These are phyloP conservation scores for Talaromyces sp. DNA, from an alignment of 2,329 filamentous ascomycete genomes.

Conservation along the genomic window DNA sequence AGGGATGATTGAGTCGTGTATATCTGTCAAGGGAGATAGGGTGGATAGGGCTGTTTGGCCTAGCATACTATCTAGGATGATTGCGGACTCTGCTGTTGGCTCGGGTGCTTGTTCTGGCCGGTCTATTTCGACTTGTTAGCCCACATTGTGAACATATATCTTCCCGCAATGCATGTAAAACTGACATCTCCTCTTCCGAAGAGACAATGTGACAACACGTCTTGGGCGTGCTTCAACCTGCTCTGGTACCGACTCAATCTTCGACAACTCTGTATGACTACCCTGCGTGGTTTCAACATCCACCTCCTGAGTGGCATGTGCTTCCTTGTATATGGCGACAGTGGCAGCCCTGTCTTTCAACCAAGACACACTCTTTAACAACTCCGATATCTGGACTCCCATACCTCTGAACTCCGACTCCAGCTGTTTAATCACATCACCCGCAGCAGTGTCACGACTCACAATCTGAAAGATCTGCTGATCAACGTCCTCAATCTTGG, in stretches of 20 bases:
- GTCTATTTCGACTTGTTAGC: neutral
- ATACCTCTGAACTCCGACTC: neutral
- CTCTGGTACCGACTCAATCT: neutral
- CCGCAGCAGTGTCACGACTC: neutral
- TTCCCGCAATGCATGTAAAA: neutral
- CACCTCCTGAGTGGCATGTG: neutral
- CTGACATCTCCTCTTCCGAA: constrained; percentile 1
- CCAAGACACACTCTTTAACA: constrained; percentile 3
- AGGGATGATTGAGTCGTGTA: constrained; percentile 8
- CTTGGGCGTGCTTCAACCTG: neutral
- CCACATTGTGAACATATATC: neutral
- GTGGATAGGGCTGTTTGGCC: constrained; percentile 1
- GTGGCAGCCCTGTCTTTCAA: neutral
- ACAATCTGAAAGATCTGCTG: constrained; percentile 9
- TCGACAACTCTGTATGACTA: neutral
- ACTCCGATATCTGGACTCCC: constrained; percentile 1
- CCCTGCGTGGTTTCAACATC: neutral
- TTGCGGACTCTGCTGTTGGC: neutral
- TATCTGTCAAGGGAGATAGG: neutral
- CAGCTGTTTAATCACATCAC: constrained; percentile 2
- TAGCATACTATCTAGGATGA: neutral
- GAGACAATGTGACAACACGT: constrained; percentile 1
- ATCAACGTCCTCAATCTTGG: constrained; percentile 11
- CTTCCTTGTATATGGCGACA: neutral
- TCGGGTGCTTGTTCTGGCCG: neutral